Evolutionary conservation across 2,329 filamentous ascomycete species (phyloP).

Genomic region (Ceratocystis ficicola): DNA sequence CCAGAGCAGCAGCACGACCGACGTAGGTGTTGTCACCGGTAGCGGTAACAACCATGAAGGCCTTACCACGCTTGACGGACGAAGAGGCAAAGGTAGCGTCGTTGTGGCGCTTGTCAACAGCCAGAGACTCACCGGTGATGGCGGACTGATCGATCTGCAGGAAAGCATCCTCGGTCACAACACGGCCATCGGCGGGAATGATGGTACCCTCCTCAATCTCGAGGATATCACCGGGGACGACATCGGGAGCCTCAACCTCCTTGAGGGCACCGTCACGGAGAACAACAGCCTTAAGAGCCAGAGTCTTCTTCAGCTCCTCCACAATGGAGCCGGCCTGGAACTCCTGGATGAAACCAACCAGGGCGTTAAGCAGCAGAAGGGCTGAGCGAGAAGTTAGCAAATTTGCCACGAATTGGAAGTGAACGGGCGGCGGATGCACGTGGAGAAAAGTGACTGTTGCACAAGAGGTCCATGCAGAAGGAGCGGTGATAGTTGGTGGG

Average conservation of each 20-base stretch:
- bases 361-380: slow-evolving; percentile 70
- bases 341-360: slow-evolving; percentile 79
- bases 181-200: slow-evolving; percentile 75
- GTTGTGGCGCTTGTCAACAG: slow-evolving; percentile 74
- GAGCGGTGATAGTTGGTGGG: background rate
- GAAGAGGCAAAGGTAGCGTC: slow-evolving; percentile 79
- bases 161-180: slow-evolving; percentile 73
- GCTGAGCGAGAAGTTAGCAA: slow-evolving; percentile 23
- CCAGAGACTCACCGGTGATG: slow-evolving; percentile 83
- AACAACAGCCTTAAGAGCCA: slow-evolving; percentile 77
- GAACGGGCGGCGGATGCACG: background rate
- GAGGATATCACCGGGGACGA: slow-evolving; percentile 82
- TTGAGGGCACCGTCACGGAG: slow-evolving; percentile 64
- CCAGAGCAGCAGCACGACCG: slow-evolving; percentile 74
- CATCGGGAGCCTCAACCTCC: slow-evolving; percentile 70
- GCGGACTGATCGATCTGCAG: slow-evolving; percentile 85
- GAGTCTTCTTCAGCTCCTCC: slow-evolving; percentile 80
- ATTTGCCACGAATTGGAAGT: background rate
- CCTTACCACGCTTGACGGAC: slow-evolving; percentile 80
- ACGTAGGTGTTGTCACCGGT: slow-evolving; percentile 87
- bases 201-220: slow-evolving; percentile 83
- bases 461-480: slow-evolving; percentile 5
- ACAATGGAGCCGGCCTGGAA: slow-evolving; percentile 83
- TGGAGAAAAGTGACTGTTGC: slow-evolving; percentile 3
- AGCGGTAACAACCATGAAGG: slow-evolving; percentile 67